Evolutionary conservation across 106 monocot species (phyloP), one percentile per base, ranked within the genome.

Genomic region (Dactylorhiza incarnata): DNA sequence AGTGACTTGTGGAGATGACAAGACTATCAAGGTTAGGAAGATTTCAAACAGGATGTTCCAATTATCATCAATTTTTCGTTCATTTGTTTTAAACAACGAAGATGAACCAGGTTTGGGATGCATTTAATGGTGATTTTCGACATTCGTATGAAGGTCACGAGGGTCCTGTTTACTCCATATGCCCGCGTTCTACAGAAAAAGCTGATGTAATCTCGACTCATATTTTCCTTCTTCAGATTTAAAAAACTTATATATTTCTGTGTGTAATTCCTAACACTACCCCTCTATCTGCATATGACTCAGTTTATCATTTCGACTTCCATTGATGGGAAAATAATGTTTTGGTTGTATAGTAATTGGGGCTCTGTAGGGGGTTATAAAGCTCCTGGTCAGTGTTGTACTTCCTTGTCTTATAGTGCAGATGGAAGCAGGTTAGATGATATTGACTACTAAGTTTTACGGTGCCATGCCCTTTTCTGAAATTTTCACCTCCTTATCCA

Each of bases 321-420:
- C 37, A 37, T 37, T 37, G 37, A 37, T 37, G 37, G 37, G 37
- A 37, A 37, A 37, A 37, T 37, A 37, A 37, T 37, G 37, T 37
- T 37, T 37, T 37, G 37, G 37, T 37, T 37, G 37, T 37, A 92
- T 80, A 89, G 87, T 73, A 92, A 89, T 78, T 23, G 77, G 71
- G 87, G 92, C 16, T 87, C 92, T n/a, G 79, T 83, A 72, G 85
- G 89, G 46, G 92, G 87, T 87, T 92, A 87, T 82, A 87, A 87
- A 59, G 92, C 92, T 20, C 92, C 92, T 20, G 92, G 92, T 22
- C 87, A 78, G 45, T 92, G 85, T 85, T 89, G 92, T 59, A 92
- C 92, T 24, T 89, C 89, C 51, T 89, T 92, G 92, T 85, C 92
- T 58, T 92, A 92, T 71, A 92, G 92, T 83, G 89, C 89, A 74